These are phyloP conservation scores for Coemansia sp. DNA, from an alignment of 192 early-diverging fungal species.

Conservation along the genomic window DNA sequence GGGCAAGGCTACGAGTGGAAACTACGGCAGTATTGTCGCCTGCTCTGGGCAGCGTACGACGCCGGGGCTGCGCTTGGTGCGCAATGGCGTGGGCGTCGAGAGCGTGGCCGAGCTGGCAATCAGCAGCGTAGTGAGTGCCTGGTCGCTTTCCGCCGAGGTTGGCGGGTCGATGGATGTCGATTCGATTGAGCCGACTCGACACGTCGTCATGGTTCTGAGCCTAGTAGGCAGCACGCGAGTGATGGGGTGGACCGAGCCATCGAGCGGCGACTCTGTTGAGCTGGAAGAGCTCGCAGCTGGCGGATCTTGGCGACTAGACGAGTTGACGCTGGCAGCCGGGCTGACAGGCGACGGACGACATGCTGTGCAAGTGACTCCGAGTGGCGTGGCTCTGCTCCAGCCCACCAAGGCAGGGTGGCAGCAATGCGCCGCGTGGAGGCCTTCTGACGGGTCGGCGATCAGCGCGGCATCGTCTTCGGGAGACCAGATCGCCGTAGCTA, in stretches of 20 bases:
- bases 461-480: constrained; percentile 62
- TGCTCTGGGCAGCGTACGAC: constrained; percentile 79
- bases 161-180: constrained; percentile 16
- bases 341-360: constrained; percentile 10
- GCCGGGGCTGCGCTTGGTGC: constrained; percentile 79
- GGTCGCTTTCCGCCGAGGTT: constrained; percentile 62
- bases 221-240: constrained; percentile 27
- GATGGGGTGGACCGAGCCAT: constrained; percentile 44
- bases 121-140: constrained; percentile 70
- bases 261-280: constrained; percentile 44
- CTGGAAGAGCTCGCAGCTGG: constrained; percentile 53
- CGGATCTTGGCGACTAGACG: constrained; percentile 40
- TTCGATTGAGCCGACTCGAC: constrained; percentile 1
- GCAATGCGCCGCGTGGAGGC: constrained; percentile 58
- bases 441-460: constrained; percentile 35
- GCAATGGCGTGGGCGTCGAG: constrained; percentile 89
- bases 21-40: constrained; percentile 73
- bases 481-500: constrained; percentile 61
- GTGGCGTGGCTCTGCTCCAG: constrained; percentile 55
- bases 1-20: constrained; percentile 18
- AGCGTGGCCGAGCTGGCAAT: constrained; percentile 62
- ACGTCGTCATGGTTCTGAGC: constrained; percentile 30
- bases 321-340: constrained; percentile 36
- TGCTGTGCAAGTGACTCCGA: constrained; percentile 67
- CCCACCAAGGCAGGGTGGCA: constrained; percentile 20